Conservation (phyloP, 352 stramenopile species). For the Globisporangium iwayamae region DNA sequence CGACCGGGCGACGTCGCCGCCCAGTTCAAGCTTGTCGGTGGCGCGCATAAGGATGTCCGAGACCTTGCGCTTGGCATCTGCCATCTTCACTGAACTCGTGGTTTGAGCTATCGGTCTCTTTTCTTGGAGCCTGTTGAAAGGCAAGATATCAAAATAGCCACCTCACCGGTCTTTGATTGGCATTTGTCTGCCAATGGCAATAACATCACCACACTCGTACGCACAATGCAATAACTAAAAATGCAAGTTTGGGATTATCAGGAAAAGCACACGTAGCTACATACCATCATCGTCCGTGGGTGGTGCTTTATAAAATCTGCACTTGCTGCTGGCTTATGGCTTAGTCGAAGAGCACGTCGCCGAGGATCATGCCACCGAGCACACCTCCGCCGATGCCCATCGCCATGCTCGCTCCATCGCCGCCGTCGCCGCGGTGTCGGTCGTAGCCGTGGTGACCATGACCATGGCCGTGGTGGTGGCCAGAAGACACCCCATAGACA, state of each 20-base stretch:
- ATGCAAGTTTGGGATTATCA: conserved; percentile 3
- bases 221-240: background rate
- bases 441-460: conserved; percentile 31
- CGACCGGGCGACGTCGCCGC: background rate
- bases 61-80: conserved; percentile 7
- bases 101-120: background rate
- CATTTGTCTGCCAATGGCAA: background rate
- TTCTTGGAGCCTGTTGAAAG: conserved; percentile 2
- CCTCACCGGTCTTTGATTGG: background rate
- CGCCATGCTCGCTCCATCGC: conserved; percentile 38
- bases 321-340: background rate
- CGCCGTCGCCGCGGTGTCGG: conserved; percentile 18
- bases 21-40: background rate
- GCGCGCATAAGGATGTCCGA: conserved; percentile 6
- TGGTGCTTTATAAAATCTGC: background rate
- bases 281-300: conserved; percentile 1
- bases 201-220: background rate
- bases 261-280: conserved; percentile 2
- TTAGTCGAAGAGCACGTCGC: conserved; percentile 62
- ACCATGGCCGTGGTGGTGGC: conserved; percentile 23
- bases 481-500: conserved; percentile 14
- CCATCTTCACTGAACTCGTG: background rate
- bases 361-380: conserved; percentile 70
- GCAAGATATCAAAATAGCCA: conserved; percentile 7
- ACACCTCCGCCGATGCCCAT: conserved; percentile 71